Evolutionary conservation across 352 stramenopile genomes (phyloP), one percentile per base, ranked within the genome.

Genomic region (Aphanomyces astaci): DNA sequence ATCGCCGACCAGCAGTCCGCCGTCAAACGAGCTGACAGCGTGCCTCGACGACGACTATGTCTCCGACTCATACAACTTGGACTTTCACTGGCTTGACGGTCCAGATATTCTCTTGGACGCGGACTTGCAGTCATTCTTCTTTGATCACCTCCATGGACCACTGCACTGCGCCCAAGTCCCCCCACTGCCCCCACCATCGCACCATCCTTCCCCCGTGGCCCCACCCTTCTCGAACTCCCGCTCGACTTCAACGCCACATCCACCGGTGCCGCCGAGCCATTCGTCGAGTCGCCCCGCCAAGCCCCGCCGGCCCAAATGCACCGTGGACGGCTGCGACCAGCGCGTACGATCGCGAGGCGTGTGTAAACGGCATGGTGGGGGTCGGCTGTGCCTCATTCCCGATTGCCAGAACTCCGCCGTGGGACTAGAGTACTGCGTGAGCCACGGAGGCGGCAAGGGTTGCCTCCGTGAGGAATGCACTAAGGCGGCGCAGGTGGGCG

Each of bases 391-490:
- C 22, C 9, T 24, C 31, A 30, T 63, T 9, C n/a, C 28, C 25
- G 11, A 30, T 24, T 63, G 54, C 32, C 10, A 17, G 22, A 63
- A 63, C 30, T 63, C 54, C 9, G 51, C 51, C 56, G 83, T 92
- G 69, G 83, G 86, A 33, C 84, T 84, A 65, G 82, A 82, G 33
- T 90, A 86, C 60, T 94, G 84, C 39, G 91, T 94, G 70, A 90
- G 78, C 66, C 86, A 94, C 71, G 82, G 86, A 24, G 84, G 84
- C 31, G 86, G 86, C 31, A 92, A 92, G 73, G 79, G 84, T 17
- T 94, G 86, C 67, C 77, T 89, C 53, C 77, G 80, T 49, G 78
- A 89, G 0, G 76, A 79, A n/a, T 94, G 86, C 63, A 81, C 88
- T 27, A 94, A 94, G 71, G 91, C 81, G 52, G 84, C 84, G 27